A percentile compares a stretch with the other conserved stretches of the same genome.
phyloP scores from a whole-genome alignment of 257 asterid genomes.

The Solanum chmielewskii region DNA sequence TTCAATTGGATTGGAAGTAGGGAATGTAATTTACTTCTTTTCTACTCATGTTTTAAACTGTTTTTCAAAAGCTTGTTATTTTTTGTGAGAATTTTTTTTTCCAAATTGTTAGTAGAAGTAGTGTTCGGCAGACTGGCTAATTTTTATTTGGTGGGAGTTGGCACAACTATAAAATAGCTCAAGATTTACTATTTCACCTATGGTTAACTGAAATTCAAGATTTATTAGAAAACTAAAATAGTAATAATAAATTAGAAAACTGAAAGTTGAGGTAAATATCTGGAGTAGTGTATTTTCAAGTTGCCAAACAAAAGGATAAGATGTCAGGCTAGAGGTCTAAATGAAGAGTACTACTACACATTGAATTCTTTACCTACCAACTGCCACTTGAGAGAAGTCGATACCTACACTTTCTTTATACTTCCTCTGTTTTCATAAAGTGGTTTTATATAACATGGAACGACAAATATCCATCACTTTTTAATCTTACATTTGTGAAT shows the following conservation, averaged over 20 bases:
- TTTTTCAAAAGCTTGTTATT: not conserved
- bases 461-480: rapidly evolving
- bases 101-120: not conserved
- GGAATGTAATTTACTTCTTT: not conserved
- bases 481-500: not conserved
- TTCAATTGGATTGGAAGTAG: not conserved
- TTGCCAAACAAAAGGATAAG: not conserved
- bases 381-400: not conserved
- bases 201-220: no score
- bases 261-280: not conserved
- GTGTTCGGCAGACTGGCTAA: not conserved
- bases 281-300: not conserved
- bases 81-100: not conserved
- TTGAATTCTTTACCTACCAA: not conserved
- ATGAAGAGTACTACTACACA: not conserved
- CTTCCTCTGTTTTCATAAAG: not conserved
- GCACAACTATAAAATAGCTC: not conserved
- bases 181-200: not conserved
- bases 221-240: no score
- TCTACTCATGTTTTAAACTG: not conserved
- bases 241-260: not conserved
- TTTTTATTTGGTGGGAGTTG: not conserved
- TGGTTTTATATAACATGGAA: not conserved
- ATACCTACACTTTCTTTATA: not conserved
- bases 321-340: not conserved